Conservation (phyloP, 179 eudicot species). For the Carnegiea gigantea region DNA sequence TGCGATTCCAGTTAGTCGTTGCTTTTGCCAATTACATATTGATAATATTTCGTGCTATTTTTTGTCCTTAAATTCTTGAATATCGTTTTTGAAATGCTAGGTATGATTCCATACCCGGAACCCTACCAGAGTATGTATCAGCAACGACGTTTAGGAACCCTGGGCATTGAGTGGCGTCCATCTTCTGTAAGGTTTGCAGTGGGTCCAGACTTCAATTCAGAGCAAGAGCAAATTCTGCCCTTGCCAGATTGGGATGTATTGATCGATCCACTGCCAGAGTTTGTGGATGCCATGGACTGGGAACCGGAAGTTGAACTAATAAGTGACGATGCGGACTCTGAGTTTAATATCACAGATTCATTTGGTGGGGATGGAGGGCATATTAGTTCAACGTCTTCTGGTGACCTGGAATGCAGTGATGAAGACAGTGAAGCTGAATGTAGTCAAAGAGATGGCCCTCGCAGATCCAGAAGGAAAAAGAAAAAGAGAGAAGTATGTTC, state of each 20-base stretch:
- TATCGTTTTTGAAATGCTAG: constrained; percentile 41
- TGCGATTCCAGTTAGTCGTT: constrained; percentile 82
- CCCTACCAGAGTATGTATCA: constrained; percentile 95
- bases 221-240: constrained; percentile 72
- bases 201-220: constrained; percentile 69
- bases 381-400: constrained; percentile 48
- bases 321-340: constrained; percentile 89
- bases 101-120: constrained; percentile 97
- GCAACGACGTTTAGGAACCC: constrained; percentile 76
- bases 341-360: constrained; percentile 72
- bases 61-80: constrained; percentile 8
- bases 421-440: constrained; percentile 62
- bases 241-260: constrained; percentile 67
- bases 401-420: constrained; percentile 52
- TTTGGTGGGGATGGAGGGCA: constrained; percentile 60
- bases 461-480: constrained; percentile 76
- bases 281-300: constrained; percentile 90
- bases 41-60: neutral
- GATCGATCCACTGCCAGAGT: constrained; percentile 76
- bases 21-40: neutral
- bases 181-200: constrained; percentile 76
- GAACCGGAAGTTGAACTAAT: constrained; percentile 79
- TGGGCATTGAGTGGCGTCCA: constrained; percentile 96
- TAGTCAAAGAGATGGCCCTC: constrained; percentile 50
- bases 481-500: constrained; percentile 59